phyloP scores from a whole-genome alignment of 176 grass and related monocot genomes.

The Oryza meyeriana region DNA sequence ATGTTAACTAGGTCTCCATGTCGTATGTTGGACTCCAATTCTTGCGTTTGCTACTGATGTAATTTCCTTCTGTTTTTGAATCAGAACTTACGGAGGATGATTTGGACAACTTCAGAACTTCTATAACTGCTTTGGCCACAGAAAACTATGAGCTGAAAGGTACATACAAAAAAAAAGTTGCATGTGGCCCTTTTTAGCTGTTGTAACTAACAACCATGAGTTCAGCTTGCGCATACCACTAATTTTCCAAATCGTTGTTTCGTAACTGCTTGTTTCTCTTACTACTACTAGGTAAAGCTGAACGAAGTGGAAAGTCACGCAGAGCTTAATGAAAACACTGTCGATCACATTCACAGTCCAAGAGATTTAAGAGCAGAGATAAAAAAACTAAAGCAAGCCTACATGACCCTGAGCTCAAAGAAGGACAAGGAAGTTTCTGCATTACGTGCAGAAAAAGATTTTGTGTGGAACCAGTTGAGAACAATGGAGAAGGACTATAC shows the following conservation, averaged over 20 bases:
- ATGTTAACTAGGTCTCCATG: neutral
- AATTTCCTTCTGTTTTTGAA: constrained; percentile 1
- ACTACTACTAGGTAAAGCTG: constrained; percentile 42
- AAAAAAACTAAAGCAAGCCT: constrained; percentile 47
- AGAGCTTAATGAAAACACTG: neutral
- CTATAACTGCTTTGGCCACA: constrained; percentile 23
- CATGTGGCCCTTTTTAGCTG: neutral
- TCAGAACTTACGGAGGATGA: constrained; percentile 44
- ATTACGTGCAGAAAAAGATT: constrained; percentile 43
- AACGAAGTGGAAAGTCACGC: constrained; percentile 5
- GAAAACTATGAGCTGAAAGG: constrained; percentile 55
- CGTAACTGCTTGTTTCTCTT: neutral
- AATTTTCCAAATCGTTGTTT: neutral
- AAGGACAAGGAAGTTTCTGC: constrained; percentile 52
- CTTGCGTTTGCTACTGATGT: neutral
- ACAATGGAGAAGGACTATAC: constrained; percentile 55
- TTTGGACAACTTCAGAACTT: constrained; percentile 32
- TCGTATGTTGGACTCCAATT: neutral
- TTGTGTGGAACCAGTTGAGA: constrained; percentile 63
- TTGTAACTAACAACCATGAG: neutral
- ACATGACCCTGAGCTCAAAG: constrained; percentile 32
- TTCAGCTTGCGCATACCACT: neutral
- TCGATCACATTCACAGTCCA: constrained; percentile 11
- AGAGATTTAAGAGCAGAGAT: constrained; percentile 33
- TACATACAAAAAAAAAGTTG: constrained; percentile 6